phyloP scores from a whole-genome alignment of 1,139 yeast species.

The Magnusiomyces clavatus region DNA sequence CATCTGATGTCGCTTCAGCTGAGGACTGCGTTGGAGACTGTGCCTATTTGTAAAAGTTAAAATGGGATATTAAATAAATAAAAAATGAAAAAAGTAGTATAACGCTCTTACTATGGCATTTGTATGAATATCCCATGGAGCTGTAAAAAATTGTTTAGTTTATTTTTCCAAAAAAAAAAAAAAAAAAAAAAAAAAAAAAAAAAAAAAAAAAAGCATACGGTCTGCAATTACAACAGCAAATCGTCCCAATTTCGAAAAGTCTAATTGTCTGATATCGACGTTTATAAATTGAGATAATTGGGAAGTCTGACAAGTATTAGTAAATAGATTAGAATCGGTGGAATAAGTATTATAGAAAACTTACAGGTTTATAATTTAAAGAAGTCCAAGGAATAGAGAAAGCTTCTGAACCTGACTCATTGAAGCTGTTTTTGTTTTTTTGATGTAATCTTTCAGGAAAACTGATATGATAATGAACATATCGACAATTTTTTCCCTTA shows the following conservation, averaged over 20 bases:
- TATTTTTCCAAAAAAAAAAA: neutral
- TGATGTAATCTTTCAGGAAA: slow-evolving; percentile 19
- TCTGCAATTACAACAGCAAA: slow-evolving; percentile 86
- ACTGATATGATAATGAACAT: slow-evolving; percentile 62
- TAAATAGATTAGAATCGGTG: too few species aligned
- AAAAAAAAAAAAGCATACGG: slow-evolving; percentile 30
- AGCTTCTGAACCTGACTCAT: too few species aligned
- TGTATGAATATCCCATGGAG: slow-evolving; percentile 36
- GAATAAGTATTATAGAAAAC: too few species aligned
- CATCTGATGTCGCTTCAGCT: slow-evolving; percentile 36
- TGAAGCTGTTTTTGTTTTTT: slow-evolving; percentile 1
- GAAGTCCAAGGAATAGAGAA: too few species aligned
- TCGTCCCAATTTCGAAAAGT: slow-evolving; percentile 64
- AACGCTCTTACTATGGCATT: slow-evolving; percentile 16
- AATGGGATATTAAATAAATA: slow-evolving; percentile 5
- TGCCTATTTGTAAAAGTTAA: slow-evolving; percentile 18
- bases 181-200: neutral
- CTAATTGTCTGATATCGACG: slow-evolving; percentile 70
- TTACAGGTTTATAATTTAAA: too few species aligned
- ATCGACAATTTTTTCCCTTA: slow-evolving; percentile 71
- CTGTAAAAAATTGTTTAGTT: slow-evolving; percentile 9
- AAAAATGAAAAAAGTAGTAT: slow-evolving; percentile 5
- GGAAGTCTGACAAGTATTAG: too few species aligned
- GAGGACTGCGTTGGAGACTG: slow-evolving; percentile 43
- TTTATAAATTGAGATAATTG: slow-evolving; percentile 76